These are phyloP conservation scores for Podospora australis DNA, from an alignment of 495 filamentous ascomycete species.

Conservation along the genomic window DNA sequence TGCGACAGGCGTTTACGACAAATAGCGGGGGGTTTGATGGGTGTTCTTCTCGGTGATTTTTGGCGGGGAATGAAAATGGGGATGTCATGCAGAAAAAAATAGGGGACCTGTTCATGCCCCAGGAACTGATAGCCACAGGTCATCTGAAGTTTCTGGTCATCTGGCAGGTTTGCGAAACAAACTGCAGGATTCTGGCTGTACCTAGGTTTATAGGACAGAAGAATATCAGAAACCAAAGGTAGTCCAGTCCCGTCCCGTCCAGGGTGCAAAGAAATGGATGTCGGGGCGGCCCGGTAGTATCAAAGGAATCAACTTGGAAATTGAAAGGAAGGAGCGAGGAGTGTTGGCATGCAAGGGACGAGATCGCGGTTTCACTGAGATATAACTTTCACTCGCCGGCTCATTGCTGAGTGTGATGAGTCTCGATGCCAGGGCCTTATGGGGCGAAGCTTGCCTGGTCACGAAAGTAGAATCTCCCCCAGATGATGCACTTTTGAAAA, in stretches of 20 bases:
- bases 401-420: too few species aligned
- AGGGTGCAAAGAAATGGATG: too few species aligned
- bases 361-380: neutral
- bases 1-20: too few species aligned
- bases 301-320: neutral
- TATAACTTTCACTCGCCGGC: neutral
- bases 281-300: neutral
- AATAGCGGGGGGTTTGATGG: neutral
- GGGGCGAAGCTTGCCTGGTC: neutral
- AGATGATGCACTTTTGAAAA: too few species aligned
- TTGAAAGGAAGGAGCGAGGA: neutral
- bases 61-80: neutral
- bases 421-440: too few species aligned
- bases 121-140: neutral
- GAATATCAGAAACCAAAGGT: too few species aligned
- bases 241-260: too few species aligned
- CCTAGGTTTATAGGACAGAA: neutral
- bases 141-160: neutral
- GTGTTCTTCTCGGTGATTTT: too few species aligned
- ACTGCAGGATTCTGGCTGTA: neutral
- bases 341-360: neutral
- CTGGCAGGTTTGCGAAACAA: neutral
- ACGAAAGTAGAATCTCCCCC: too few species aligned
- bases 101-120: neutral
- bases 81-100: constrained; percentile 23